Conservation (phyloP, 2,329 filamentous ascomycete species). For the Ophiostoma quercus region DNA sequence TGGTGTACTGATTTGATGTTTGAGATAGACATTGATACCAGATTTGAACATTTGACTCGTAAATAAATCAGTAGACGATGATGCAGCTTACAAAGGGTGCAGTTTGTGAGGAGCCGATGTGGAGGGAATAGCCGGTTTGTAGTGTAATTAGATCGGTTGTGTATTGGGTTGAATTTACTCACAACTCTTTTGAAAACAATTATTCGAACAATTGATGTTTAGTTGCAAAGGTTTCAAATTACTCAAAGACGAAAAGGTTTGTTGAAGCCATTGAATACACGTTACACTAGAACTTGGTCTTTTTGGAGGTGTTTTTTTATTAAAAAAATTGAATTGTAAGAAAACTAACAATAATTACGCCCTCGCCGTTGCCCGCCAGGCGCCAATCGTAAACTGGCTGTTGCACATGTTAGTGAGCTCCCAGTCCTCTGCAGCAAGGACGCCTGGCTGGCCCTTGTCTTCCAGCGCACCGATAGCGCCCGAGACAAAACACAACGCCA, state of each 20-base stretch:
- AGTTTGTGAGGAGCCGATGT: not conserved
- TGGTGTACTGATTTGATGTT: not conserved
- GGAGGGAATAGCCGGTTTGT: not conserved
- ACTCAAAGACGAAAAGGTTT: no score
- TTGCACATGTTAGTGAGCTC: conserved; percentile 62
- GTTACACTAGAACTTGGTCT: no score
- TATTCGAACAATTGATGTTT: no score
- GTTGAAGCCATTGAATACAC: no score
- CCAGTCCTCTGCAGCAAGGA: conserved; percentile 57
- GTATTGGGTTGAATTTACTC: no score
- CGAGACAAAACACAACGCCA: conserved; percentile 59
- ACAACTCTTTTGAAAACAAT: no score
- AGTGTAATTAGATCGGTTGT: not conserved
- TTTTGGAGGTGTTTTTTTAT: no score
- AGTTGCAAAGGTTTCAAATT: no score
- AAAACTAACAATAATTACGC: not conserved
- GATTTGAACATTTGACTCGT: not conserved
- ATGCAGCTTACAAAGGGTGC: not conserved
- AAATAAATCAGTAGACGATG: not conserved
- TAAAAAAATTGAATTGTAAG: no score
- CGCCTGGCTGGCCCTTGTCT: conserved; percentile 40
- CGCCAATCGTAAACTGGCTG: conserved; percentile 52
- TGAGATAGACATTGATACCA: not conserved
- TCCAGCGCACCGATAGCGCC: conserved; percentile 48
- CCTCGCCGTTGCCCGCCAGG: conserved; percentile 29